Base-by-base conservation (phyloP, 1,284 basidiomycete species). In the Exobasidium rhododendri region DNA sequence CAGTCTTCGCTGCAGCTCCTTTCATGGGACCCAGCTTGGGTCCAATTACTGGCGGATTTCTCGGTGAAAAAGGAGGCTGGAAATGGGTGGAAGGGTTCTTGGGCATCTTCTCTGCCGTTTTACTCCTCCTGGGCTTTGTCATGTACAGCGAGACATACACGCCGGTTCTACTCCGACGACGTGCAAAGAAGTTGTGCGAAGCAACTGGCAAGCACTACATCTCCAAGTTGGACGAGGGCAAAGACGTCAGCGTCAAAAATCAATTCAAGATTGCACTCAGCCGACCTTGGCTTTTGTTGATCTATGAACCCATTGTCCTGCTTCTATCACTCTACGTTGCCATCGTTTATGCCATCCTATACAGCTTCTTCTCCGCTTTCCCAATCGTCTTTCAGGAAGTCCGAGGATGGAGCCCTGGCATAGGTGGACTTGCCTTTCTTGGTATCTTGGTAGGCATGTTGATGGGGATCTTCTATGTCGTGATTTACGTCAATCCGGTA, bases 1-100 rank as follows among this genome's bases (percentile, higher is more conserved):
- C 86, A 14, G 75, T 88, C 54, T 90, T 89, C 73, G 84, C 86
- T 0, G 77, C 89, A 4, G 88, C 89, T 3, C 90, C 90, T 0
- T 91, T 92, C 70, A 87, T 88, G 4, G 89, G 88, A 7, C 88
- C 89, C 20, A 82, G 83, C 13, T 26, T 80, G 2, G 80, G 78
- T 17, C 80, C 80, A 0, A 74, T 80, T 26, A 68, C 76, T 40
- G 74, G 77, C 3, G 73, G 77, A 3, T 61, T 61, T 5, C 58
- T 66, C 2, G 49, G 51, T 20, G 35, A 58, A 2, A 51, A 62
- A 0, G 43, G 60, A 31, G 54, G 56, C 5, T 71, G 65, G 62
- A 49, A 49, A 4, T 74, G 66, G 63, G 58, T 61, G n/a, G 65
- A 68, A 55, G 53, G 63, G 35, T 66, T 30, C 88, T 87, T 0